Percentiles rank a stretch among this genome's conserved stretches.
Conservation (phyloP, 2,329 filamentous ascomycete species). For the Stromatinia cepivora region DNA sequence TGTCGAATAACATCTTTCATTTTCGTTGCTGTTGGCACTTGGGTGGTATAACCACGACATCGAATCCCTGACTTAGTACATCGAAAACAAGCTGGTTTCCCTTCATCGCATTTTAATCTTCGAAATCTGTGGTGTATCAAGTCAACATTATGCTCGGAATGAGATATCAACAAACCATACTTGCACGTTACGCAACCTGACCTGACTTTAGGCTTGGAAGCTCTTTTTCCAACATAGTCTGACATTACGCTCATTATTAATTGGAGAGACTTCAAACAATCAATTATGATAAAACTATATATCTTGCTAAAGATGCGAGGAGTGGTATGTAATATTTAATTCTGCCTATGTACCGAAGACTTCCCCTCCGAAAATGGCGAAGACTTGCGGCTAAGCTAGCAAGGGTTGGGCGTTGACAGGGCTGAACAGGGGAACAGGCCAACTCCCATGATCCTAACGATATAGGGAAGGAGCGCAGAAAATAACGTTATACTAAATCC, state of each 20-base stretch:
- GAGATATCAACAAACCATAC: slow-evolving; percentile 36
- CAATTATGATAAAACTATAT: not conserved
- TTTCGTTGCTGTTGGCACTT: slow-evolving; percentile 11
- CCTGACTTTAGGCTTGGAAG: slow-evolving; percentile 21
- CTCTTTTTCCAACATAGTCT: slow-evolving; percentile 21
- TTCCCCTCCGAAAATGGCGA: not conserved
- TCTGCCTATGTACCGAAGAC: not conserved
- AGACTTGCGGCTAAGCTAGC: not conserved
- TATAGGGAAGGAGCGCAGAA: not conserved
- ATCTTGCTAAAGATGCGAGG: not conserved
- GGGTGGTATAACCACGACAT: slow-evolving; percentile 37
- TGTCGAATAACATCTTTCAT: slow-evolving; percentile 17
- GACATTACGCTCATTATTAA: slow-evolving; percentile 13
- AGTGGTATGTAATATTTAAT: not conserved
- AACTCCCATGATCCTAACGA: not conserved
- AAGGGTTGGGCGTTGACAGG: not conserved
- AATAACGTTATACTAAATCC: not conserved
- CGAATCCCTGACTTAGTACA: slow-evolving; percentile 36
- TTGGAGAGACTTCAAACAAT: not conserved
- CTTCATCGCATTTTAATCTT: slow-evolving; percentile 39
- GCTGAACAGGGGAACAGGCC: not conserved
- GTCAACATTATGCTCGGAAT: not conserved
- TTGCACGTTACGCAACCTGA: slow-evolving; percentile 22
- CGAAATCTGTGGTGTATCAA: slow-evolving; percentile 31
- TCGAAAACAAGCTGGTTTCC: slow-evolving; percentile 34